Evolutionary conservation across 441 rosid genomes (phyloP), one percentile per base, ranked within the genome.

Genomic region (Adansonia madagascariensis): DNA sequence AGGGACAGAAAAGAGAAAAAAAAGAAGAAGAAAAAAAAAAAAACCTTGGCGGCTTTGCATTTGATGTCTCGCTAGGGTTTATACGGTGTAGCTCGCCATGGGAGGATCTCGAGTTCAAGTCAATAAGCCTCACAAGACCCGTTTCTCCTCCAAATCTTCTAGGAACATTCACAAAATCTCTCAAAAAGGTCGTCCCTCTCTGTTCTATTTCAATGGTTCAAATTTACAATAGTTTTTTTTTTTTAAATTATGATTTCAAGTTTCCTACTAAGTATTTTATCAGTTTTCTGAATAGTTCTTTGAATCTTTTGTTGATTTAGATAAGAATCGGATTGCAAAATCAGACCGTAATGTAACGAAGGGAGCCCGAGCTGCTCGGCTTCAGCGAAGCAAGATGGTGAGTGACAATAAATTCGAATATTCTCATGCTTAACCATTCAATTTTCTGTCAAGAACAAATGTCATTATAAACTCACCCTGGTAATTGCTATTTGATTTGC

Each of bases 331-430:
- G 78, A 90, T 88, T 74, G 85, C 89, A 9, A 95, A 90, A 84
- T 79, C 97, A 8, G 92, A 88, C 20, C 83, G 83, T 46, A 90
- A 87, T 85, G 86, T 75, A 8, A 74, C 84, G 7, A 91, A 92
- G 82, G 92, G 94, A 60, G 99, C 91, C 49, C 85, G 82, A 74
- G 89, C 91, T 82, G 94, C 87, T 73, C 88, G 99, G 75, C 63
- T 89, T 74, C 97, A 96, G 86, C 97, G 89, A 66, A 87, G 83
- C 79, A 92, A 90, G 86, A 94, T 91, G 95, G 99, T 93, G 76
- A 80, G 44, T 77, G 57, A 1, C n/a, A 4, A 14, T 62, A 11
- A 50, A 63, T 75, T 63, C 4, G 31, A 52, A n/a, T 46, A 4
- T 24, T 62, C 8, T 79, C 0, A 17, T 22, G 77, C 7, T 62